These are phyloP conservation scores for Dictyophora rubrovolvata DNA, from an alignment of 768 basidiomycete species.

Conservation along the genomic window DNA sequence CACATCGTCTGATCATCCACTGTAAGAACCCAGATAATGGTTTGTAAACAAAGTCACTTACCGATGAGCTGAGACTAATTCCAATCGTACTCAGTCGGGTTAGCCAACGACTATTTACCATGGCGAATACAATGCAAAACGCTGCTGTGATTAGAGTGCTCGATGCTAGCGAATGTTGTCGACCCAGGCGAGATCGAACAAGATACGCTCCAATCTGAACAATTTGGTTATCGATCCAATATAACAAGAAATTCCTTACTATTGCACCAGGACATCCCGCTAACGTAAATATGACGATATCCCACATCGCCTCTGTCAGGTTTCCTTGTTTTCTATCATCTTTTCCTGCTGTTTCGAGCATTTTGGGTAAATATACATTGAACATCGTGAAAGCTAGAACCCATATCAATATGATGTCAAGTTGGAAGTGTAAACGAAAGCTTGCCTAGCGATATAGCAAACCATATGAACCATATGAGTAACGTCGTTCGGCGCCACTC, in stretches of 20 bases:
- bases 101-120: constrained; percentile 44
- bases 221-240: not conserved
- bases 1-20: constrained; percentile 54
- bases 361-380: constrained; percentile 82
- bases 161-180: constrained; percentile 60
- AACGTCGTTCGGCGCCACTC: constrained; percentile 72
- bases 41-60: constrained; percentile 20
- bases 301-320: constrained; percentile 61
- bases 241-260: constrained; percentile 32
- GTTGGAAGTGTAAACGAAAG: constrained; percentile 5
- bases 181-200: constrained; percentile 57
- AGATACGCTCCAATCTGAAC: constrained; percentile 74
- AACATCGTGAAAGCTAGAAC: constrained; percentile 76
- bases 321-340: constrained; percentile 27
- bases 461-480: constrained; percentile 74
- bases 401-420: not conserved
- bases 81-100: constrained; percentile 64
- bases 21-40: constrained; percentile 12
- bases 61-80: constrained; percentile 67
- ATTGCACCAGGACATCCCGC: constrained; percentile 80
- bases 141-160: constrained; percentile 69
- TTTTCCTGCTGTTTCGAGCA: constrained; percentile 52
- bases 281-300: constrained; percentile 77
- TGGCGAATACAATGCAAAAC: constrained; percentile 61
- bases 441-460: constrained; percentile 65